Evolutionary conservation across 2,329 filamentous ascomycete species (phyloP), one percentile per base, ranked within the genome.

Genomic region (Paracorniculantispora psalliotae): DNA sequence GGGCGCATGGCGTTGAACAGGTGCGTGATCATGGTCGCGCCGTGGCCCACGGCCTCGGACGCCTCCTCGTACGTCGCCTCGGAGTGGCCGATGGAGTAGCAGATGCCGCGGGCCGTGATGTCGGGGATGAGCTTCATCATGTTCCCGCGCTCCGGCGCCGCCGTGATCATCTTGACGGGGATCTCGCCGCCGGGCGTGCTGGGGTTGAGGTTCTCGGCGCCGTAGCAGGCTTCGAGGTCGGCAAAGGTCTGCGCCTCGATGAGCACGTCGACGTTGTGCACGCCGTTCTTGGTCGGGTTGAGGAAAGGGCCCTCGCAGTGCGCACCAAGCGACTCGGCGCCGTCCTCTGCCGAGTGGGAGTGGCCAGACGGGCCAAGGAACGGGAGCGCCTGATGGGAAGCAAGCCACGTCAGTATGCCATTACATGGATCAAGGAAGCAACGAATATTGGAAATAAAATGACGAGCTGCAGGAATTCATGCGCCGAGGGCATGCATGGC

Each of bases 1-100:
- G 91, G 91, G 1, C 87, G 83, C 92, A 96, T 96, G 26, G 92
- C 92, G 71, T 96, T 96, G 83, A 96, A 96, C 1, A 96, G 80
- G 68, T 96, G 92, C 0, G 92, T 96, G 64, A 96, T 89, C 90
- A 96, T 96, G 51, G 83, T 89, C 2, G 90, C 90, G 54, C 92
- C 92, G 7, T 85, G 81, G n/a, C 77, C 78, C 3, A 94, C 82
- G 21, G 90, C 89, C 4, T 77, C 75, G 4, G 87, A 85, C 1
- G 90, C 91, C 69, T 93, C 81, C 72, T 96, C 90, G 69, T 93
- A 96, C 0, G 89, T 91, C 15, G 91, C 89, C 71, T 96, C 90
- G 0, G 91, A 91, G 74, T 96, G 92, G 8, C 92, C 92, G 63
- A 96, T 88, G 2, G 90, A 89, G 72, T 86, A 91, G 65, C 89